Conservation (phyloP, 345 rosid genomes). For the Salix udensis region DNA sequence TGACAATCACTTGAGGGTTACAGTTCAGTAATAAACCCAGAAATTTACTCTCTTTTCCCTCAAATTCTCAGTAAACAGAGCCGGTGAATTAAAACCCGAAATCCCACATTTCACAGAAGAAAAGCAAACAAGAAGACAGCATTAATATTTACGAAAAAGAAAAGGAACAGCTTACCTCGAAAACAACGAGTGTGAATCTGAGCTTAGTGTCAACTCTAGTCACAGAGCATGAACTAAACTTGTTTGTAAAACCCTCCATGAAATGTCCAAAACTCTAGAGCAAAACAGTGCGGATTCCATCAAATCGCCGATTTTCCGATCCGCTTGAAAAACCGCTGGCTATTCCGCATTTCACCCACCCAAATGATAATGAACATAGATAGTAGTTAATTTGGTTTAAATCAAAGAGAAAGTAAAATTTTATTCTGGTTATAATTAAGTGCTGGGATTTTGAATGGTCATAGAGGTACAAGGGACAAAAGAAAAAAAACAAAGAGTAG, state of each 20-base stretch:
- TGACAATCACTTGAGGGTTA: neutral
- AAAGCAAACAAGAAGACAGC: neutral
- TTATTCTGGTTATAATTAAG: neutral
- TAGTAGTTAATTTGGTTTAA: neutral
- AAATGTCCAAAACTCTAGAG: constrained; percentile 31
- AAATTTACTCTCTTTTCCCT: constrained; percentile 4
- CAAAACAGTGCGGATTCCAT: constrained; percentile 32
- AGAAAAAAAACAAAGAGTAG: neutral
- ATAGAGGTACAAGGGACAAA: no score
- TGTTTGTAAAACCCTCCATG: constrained; percentile 61
- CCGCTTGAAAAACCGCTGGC: constrained; percentile 14
- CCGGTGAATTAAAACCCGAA: constrained; percentile 25
- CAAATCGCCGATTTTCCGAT: constrained; percentile 26
- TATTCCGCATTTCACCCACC: constrained; percentile 19
- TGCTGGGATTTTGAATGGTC: neutral
- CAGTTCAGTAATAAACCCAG: constrained; percentile 1
- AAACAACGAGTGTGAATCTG: constrained; percentile 45
- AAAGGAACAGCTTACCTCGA: constrained; percentile 45
- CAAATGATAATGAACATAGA: neutral
- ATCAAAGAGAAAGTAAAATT: neutral
- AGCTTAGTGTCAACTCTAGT: constrained; percentile 38
- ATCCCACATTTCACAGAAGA: constrained; percentile 4
- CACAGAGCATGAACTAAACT: constrained; percentile 28
- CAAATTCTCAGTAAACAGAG: constrained; percentile 14
- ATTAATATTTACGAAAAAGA: neutral